Percentiles rank a stretch among this genome's conserved stretches.
phyloP scores from a whole-genome alignment of 768 basidiomycete species.

The Xanthoconium purpureum region DNA sequence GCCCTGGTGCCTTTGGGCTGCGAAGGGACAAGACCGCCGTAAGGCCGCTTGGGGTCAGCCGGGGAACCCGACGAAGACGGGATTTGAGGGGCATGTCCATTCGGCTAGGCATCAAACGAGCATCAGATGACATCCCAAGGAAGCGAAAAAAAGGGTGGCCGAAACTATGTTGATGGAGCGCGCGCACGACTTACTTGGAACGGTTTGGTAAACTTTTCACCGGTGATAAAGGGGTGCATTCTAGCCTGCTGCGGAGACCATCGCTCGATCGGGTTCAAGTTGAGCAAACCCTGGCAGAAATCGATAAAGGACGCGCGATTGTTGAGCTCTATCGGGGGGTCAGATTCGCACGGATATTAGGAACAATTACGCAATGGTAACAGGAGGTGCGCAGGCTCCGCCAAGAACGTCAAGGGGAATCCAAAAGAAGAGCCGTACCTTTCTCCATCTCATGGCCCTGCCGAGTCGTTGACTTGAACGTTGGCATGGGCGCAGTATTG shows the following conservation, averaged over 20 bases:
- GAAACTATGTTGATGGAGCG: background rate
- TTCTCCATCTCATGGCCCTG: slow-evolving; percentile 86
- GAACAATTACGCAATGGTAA: slow-evolving; percentile 6
- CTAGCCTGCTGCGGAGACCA: slow-evolving; percentile 98
- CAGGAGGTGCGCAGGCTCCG: background rate
- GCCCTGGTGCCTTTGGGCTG: slow-evolving; percentile 82
- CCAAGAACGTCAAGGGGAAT: background rate
- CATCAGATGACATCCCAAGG: slow-evolving; percentile 7
- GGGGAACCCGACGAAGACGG: slow-evolving; percentile 31
- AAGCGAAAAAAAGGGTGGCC: background rate
- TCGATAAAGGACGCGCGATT: slow-evolving; percentile 95
- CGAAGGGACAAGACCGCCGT: slow-evolving; percentile 89
- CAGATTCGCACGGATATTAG: slow-evolving; percentile 14
- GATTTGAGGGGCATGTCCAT: slow-evolving; percentile 37
- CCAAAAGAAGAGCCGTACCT: slow-evolving; percentile 45
- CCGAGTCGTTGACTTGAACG: slow-evolving; percentile 69
- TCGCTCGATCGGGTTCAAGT: slow-evolving; percentile 90
- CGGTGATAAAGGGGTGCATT: slow-evolving; percentile 96
- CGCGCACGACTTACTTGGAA: slow-evolving; percentile 57
- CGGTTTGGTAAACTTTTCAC: slow-evolving; percentile 89
- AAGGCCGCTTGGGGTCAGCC: slow-evolving; percentile 79
- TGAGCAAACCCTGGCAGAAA: slow-evolving; percentile 91
- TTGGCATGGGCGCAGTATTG: slow-evolving; percentile 90
- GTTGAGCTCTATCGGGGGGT: slow-evolving; percentile 68
- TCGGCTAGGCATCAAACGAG: slow-evolving; percentile 41